Conservation (phyloP, 2,329 filamentous ascomycete species). For the Aspergillus sp. region DNA sequence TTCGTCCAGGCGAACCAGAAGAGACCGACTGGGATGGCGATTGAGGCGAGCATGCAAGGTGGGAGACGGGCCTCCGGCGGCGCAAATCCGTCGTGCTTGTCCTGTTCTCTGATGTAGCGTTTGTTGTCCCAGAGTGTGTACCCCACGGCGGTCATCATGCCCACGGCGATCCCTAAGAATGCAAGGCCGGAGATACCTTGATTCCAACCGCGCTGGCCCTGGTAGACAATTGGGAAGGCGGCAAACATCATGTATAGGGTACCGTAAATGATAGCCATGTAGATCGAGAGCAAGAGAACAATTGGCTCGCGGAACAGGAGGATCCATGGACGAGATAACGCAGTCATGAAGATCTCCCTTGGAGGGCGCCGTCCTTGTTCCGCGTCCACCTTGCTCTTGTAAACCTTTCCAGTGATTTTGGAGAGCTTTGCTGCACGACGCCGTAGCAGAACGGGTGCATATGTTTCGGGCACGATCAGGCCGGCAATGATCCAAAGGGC, state of each 20-base stretch:
- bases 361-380: slow-evolving; percentile 6
- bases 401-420: slow-evolving; percentile 47
- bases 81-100: slow-evolving; percentile 10
- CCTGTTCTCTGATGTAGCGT: slow-evolving; percentile 8
- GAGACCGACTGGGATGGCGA: slow-evolving; percentile 14
- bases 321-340: slow-evolving; percentile 45
- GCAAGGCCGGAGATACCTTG: slow-evolving; percentile 44
- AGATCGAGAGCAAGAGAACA: slow-evolving; percentile 43
- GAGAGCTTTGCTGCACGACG: slow-evolving; percentile 45
- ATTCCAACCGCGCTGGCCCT: slow-evolving; percentile 41
- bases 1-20: slow-evolving; percentile 21
- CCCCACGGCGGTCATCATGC: slow-evolving; percentile 31
- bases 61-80: slow-evolving; percentile 16
- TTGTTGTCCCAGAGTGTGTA: slow-evolving; percentile 36
- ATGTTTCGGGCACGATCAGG: slow-evolving; percentile 29
- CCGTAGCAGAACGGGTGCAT: slow-evolving; percentile 48
- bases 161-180: slow-evolving; percentile 44
- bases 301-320: slow-evolving; percentile 49
- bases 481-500: slow-evolving; percentile 46
- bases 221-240: slow-evolving; percentile 49
- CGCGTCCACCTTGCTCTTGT: slow-evolving; percentile 29
- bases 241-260: slow-evolving; percentile 50
- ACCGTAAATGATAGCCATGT: slow-evolving; percentile 49
- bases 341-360: slow-evolving; percentile 38
- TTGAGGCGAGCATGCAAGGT: slow-evolving; percentile 14